Evolutionary conservation across 2,329 filamentous ascomycete species (phyloP).

Genomic region (Herpotrichia juniperi): DNA sequence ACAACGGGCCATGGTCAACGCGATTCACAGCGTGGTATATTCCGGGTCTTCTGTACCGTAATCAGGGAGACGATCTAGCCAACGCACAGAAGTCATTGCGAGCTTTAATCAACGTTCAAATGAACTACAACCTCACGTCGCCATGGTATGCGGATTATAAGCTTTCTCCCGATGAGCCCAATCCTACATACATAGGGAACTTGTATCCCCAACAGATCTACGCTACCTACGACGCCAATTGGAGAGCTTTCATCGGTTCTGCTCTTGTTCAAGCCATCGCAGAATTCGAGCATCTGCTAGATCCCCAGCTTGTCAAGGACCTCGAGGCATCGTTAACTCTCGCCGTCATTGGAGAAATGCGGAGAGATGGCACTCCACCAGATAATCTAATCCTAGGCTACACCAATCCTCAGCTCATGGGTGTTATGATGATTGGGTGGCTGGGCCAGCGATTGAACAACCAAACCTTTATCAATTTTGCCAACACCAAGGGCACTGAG

Average conservation of each 20-base stretch:
- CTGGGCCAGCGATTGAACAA: conserved; percentile 49
- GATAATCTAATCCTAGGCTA: conserved; percentile 51
- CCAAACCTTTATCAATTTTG: conserved; percentile 45
- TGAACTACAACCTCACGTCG: conserved; percentile 46
- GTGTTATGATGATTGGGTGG: conserved; percentile 49
- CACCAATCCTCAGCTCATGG: conserved; percentile 52
- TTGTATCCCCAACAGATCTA: conserved; percentile 41
- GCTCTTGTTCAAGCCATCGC: conserved; percentile 46
- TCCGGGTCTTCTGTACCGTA: conserved; percentile 45
- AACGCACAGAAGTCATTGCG: conserved; percentile 31
- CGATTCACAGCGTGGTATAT: conserved; percentile 54
- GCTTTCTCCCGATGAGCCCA: conserved; percentile 49
- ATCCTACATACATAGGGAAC: conserved; percentile 32
- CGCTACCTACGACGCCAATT: conserved; percentile 36
- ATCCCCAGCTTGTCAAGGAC: conserved; percentile 34
- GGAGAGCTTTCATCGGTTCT: conserved; percentile 47
- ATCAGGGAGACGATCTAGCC: conserved; percentile 42
- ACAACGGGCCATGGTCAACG: conserved; percentile 51
- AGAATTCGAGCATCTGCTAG: conserved; percentile 42
- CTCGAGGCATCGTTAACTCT: conserved; percentile 47
- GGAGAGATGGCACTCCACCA: conserved; percentile 49
- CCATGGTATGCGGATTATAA: conserved; percentile 53
- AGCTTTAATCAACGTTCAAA: conserved; percentile 34
- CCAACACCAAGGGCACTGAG: conserved; percentile 40
- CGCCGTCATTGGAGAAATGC: conserved; percentile 48